phyloP scores from a whole-genome alignment of 192 early-diverging fungal genomes.

The Umbelopsis ramanniana region DNA sequence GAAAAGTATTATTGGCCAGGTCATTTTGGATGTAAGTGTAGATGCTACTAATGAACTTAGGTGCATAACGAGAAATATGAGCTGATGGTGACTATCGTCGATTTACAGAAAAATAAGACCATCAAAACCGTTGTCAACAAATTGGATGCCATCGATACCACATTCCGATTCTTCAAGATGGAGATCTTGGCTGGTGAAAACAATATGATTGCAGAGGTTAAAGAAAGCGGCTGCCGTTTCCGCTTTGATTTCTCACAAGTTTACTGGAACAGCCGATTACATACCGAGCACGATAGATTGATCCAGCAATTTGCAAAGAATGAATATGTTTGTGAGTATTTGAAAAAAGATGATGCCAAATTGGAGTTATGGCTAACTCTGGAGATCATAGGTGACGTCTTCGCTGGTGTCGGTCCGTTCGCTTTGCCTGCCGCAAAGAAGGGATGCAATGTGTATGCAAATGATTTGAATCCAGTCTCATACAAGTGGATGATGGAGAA shows the following conservation, averaged over 20 bases:
- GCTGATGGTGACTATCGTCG: neutral
- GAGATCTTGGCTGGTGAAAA: constrained; percentile 92
- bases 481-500: constrained; percentile 83
- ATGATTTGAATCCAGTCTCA: constrained; percentile 95
- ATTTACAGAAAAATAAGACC: constrained; percentile 78
- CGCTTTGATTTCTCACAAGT: constrained; percentile 95
- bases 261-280: constrained; percentile 99
- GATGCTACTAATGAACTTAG: neutral
- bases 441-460: constrained; percentile 88
- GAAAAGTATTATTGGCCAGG: constrained; percentile 90
- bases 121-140: constrained; percentile 97
- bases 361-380: neutral
- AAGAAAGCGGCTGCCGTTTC: constrained; percentile 91
- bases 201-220: constrained; percentile 84
- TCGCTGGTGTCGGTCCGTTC: constrained; percentile 98
- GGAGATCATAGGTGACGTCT: constrained; percentile 70
- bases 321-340: constrained; percentile 69
- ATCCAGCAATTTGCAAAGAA: constrained; percentile 72
- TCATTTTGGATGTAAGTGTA: constrained; percentile 84
- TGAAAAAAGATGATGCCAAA: neutral
- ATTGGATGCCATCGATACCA: constrained; percentile 91
- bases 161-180: constrained; percentile 96
- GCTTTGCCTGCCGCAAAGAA: constrained; percentile 89
- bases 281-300: constrained; percentile 93
- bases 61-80: neutral